phyloP scores from a whole-genome alignment of 2,329 filamentous ascomycete species.

The Didymella lethalis region DNA sequence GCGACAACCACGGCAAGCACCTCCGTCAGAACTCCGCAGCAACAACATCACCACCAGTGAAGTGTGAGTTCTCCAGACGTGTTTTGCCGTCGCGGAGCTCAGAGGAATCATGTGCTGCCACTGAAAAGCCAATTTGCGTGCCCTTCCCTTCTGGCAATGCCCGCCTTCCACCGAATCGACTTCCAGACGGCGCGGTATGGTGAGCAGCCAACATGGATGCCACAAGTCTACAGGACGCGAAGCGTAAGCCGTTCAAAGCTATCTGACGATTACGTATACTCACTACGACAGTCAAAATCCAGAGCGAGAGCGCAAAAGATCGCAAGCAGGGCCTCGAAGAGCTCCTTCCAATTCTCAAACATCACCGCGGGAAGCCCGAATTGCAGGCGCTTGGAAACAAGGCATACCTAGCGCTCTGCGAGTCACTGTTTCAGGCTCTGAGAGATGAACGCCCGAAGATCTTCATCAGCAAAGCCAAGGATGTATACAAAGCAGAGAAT shows the following conservation, averaged over 20 bases:
- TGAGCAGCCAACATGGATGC: conserved; percentile 36
- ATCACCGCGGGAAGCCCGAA: conserved; percentile 57
- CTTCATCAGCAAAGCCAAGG: conserved; percentile 58
- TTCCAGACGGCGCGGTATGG: conserved; percentile 15
- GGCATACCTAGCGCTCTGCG: conserved; percentile 81
- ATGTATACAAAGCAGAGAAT: conserved; percentile 22
- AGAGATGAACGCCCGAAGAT: conserved; percentile 72
- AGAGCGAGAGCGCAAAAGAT: conserved; percentile 47
- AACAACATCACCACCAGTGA: conserved; percentile 14
- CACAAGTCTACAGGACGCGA: conserved; percentile 48
- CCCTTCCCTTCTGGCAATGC: conserved; percentile 21
- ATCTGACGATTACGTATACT: conserved; percentile 6
- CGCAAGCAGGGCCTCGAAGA: conserved; percentile 62
- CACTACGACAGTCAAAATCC: conserved; percentile 40
- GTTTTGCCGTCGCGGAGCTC: conserved; percentile 10
- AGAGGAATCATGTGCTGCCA: background rate
- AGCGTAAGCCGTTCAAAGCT: conserved; percentile 33
- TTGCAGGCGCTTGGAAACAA: conserved; percentile 70
- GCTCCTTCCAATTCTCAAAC: conserved; percentile 63
- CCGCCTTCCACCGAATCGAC: conserved; percentile 7
- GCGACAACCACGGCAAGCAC: conserved; percentile 17
- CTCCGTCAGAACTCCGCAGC: conserved; percentile 32
- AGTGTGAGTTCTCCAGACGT: background rate
- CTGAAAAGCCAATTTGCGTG: background rate
- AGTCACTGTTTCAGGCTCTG: conserved; percentile 76